These are phyloP conservation scores for Cytospora leucostoma DNA, from an alignment of 2,329 filamentous ascomycete species.

Conservation along the genomic window DNA sequence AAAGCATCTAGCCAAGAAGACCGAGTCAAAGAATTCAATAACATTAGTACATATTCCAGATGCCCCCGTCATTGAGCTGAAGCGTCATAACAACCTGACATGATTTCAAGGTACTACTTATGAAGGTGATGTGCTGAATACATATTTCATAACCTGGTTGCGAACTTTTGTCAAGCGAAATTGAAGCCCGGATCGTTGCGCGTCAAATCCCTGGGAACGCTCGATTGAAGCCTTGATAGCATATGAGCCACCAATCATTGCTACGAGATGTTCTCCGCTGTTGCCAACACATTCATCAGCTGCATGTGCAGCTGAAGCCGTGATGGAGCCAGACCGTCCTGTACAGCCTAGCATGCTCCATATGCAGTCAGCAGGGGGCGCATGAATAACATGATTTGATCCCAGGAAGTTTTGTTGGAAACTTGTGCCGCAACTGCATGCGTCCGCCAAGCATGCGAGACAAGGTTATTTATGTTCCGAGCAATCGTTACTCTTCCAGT, in stretches of 20 bases:
- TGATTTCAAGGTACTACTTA: too few species aligned
- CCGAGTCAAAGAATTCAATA: too few species aligned
- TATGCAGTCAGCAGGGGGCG: not conserved
- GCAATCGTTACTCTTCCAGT: not conserved
- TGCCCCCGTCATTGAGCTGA: too few species aligned
- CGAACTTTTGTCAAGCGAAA: not conserved
- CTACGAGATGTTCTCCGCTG: not conserved
- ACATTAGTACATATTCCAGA: too few species aligned
- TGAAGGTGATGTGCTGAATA: too few species aligned
- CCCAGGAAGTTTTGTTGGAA: not conserved
- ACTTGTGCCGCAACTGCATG: slow-evolving; percentile 5
- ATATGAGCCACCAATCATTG: not conserved
- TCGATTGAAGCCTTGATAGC: not conserved
- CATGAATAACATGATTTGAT: slow-evolving; percentile 1
- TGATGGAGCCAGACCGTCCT: not conserved
- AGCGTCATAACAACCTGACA: too few species aligned
- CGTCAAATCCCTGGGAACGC: not conserved
- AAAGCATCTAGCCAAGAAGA: too few species aligned
- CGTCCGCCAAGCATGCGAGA: not conserved
- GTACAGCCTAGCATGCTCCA: slow-evolving; percentile 8
- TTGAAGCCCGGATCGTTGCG: not conserved
- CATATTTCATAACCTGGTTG: not conserved
- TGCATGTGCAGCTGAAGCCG: not conserved
- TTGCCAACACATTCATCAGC: slow-evolving; percentile 2
- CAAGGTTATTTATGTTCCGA: not conserved